Percentiles rank a stretch among this genome's conserved stretches.
Evolutionary conservation across 768 basidiomycete species (phyloP).

Genomic region (Tricholoma terreum): DNA sequence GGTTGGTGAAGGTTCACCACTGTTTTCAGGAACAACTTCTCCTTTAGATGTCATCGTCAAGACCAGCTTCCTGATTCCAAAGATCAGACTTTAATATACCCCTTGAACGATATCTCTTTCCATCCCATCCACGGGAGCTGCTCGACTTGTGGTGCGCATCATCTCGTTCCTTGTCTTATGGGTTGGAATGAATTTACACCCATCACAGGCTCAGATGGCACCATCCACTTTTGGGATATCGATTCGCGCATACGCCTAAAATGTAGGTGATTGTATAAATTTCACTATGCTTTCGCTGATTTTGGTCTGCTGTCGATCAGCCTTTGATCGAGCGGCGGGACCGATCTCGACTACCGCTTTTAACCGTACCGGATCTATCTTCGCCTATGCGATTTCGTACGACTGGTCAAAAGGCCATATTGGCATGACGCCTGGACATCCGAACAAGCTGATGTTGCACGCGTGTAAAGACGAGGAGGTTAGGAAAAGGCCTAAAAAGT

Average conservation of each 20-base stretch:
- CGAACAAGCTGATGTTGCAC: conserved; percentile 83
- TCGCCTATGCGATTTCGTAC: conserved; percentile 90
- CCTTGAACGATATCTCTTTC: conserved; percentile 86
- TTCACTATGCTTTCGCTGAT: neutral
- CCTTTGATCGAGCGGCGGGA: conserved; percentile 65
- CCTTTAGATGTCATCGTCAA: conserved; percentile 79
- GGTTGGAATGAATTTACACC: neutral
- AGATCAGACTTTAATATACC: conserved; percentile 69
- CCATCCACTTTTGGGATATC: conserved; percentile 94
- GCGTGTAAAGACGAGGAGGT: conserved; percentile 87
- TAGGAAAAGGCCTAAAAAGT: conserved; percentile 57
- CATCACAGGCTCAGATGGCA: conserved; percentile 69
- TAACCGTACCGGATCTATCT: conserved; percentile 84
- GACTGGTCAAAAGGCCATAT: conserved; percentile 94
- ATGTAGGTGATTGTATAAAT: conserved; percentile 43
- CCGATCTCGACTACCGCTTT: conserved; percentile 81
- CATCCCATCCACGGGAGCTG: conserved; percentile 84
- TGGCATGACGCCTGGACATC: conserved; percentile 68
- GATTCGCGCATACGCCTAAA: conserved; percentile 90
- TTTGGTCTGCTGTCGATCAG: conserved; percentile 31
- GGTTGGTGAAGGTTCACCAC: neutral
- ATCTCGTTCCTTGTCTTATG: conserved; percentile 13
- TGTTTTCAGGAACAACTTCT: conserved; percentile 65
- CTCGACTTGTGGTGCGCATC: conserved; percentile 62
- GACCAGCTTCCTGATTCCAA: conserved; percentile 53